A percentile compares a stretch with the other conserved stretches of the same genome.
Conservation (phyloP, 2,329 filamentous ascomycete species). For the Colletotrichum falcatum region DNA sequence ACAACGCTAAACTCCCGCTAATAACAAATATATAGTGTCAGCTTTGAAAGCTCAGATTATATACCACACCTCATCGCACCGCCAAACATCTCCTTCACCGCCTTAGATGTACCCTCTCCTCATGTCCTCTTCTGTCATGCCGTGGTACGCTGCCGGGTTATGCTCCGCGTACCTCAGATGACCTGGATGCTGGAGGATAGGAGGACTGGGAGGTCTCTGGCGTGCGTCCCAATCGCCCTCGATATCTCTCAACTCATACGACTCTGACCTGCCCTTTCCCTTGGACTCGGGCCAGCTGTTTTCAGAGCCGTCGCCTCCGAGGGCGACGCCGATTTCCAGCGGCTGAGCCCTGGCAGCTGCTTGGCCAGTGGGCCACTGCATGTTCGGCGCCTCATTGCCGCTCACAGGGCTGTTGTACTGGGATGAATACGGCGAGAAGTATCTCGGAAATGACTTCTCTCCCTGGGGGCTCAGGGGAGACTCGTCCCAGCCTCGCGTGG, state of each 20-base stretch:
- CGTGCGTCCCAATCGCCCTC: slow-evolving; percentile 49
- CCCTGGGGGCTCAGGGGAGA: slow-evolving; percentile 60
- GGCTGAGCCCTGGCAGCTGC: slow-evolving; percentile 32
- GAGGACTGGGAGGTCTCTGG: slow-evolving; percentile 49
- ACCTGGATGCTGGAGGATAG: slow-evolving; percentile 60
- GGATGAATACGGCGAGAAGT: slow-evolving; percentile 71
- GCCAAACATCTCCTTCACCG: neutral
- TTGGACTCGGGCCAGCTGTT: slow-evolving; percentile 46
- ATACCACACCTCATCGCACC: neutral
- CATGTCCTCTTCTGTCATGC: slow-evolving; percentile 41
- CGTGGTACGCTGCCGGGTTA: slow-evolving; percentile 43
- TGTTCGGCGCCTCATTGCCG: slow-evolving; percentile 51
- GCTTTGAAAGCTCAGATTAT: neutral
- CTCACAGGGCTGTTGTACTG: slow-evolving; percentile 65
- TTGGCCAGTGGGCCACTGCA: slow-evolving; percentile 53
- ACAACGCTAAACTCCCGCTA: slow-evolving; percentile 41
- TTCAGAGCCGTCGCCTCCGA: slow-evolving; percentile 54
- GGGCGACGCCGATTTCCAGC: slow-evolving; percentile 56
- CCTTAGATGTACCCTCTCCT: slow-evolving; percentile 19
- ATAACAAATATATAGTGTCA: slow-evolving; percentile 1
- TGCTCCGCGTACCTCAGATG: slow-evolving; percentile 45
- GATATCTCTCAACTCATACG: slow-evolving; percentile 64
- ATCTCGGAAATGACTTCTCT: slow-evolving; percentile 56
- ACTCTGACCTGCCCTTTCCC: slow-evolving; percentile 60
- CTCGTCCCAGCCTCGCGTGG: slow-evolving; percentile 63